phyloP scores from a whole-genome alignment of 768 basidiomycete species.

The Boletales sp. region DNA sequence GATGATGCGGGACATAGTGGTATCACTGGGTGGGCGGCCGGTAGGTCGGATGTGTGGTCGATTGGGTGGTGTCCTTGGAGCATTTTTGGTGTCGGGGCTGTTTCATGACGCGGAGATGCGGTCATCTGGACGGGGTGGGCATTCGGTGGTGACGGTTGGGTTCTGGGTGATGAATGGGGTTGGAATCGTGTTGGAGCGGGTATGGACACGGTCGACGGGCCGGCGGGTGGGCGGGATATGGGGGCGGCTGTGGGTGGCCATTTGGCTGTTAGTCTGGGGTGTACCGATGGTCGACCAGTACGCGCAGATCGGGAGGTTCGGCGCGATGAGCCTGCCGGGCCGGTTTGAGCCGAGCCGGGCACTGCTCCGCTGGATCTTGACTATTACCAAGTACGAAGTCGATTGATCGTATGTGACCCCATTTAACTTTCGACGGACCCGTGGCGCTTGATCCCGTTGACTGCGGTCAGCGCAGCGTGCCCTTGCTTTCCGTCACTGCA shows the following conservation, averaged over 20 bases:
- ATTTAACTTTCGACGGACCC: too few relatives aligned
- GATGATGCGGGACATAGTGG: slow-evolving; percentile 54
- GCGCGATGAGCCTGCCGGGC: slow-evolving; percentile 6
- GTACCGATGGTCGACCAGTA: slow-evolving; percentile 42
- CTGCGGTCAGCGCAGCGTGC: too few relatives aligned
- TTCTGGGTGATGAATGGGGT: slow-evolving; percentile 60
- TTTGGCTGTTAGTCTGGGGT: slow-evolving; percentile 49
- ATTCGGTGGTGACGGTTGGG: slow-evolving; percentile 37
- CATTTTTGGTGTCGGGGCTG: slow-evolving; percentile 55
- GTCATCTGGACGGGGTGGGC: slow-evolving; percentile 49
- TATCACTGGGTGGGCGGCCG: slow-evolving; percentile 47
- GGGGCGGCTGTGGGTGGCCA: slow-evolving; percentile 50
- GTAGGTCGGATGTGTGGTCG: slow-evolving; percentile 44
- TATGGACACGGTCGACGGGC: slow-evolving; percentile 42
- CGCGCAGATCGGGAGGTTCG: slow-evolving; percentile 14
- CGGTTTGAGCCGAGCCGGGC: slow-evolving; percentile 12
- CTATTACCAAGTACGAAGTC: too few relatives aligned
- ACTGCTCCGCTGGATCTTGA: slow-evolving; percentile 9
- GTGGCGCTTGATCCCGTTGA: too few relatives aligned
- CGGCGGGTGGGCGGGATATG: slow-evolving; percentile 40
- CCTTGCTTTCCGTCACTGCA: too few relatives aligned
- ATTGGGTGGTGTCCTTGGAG: slow-evolving; percentile 48
- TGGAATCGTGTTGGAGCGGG: slow-evolving; percentile 47
- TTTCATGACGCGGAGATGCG: slow-evolving; percentile 55
- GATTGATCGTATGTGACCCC: too few relatives aligned